phyloP scores from a whole-genome alignment of 192 early-diverging fungal species.

The Linnemannia schmuckeri region DNA sequence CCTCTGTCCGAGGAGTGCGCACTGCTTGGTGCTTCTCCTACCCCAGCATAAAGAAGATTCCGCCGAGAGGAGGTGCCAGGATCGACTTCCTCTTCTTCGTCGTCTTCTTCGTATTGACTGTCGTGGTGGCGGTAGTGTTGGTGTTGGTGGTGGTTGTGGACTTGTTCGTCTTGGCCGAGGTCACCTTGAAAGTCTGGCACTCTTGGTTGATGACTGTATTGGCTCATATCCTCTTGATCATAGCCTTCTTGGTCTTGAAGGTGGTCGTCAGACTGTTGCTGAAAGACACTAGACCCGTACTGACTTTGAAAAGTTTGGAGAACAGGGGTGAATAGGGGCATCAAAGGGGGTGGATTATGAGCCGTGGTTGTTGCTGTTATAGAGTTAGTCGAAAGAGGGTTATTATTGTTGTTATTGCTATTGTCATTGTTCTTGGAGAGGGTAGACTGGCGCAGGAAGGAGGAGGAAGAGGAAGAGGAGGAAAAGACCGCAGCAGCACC shows the following conservation, averaged over 20 bases:
- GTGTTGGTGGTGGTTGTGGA: not conserved
- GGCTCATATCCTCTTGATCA: slow-evolving; percentile 1
- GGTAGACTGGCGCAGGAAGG: slow-evolving; percentile 25
- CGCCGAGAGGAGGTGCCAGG: slow-evolving; percentile 12
- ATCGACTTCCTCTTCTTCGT: slow-evolving; percentile 6
- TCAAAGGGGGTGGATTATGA: slow-evolving; percentile 34
- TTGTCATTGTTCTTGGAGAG: not conserved
- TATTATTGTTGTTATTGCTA: not conserved
- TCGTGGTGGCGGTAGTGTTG: slow-evolving; percentile 3
- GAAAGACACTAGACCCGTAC: slow-evolving; percentile 35
- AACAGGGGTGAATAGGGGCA: slow-evolving; percentile 54
- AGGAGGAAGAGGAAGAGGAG: not conserved
- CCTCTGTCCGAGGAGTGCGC: not conserved
- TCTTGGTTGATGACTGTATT: not conserved
- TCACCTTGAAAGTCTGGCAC: slow-evolving; percentile 20
- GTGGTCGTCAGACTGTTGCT: slow-evolving; percentile 1
- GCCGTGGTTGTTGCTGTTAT: not conserved
- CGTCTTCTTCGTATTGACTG: slow-evolving; percentile 14
- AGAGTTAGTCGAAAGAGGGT: slow-evolving; percentile 10
- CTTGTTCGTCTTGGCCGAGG: slow-evolving; percentile 4
- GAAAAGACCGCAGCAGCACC: not conserved
- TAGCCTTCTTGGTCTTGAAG: not conserved
- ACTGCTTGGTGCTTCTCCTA: not conserved
- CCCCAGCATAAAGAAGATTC: slow-evolving; percentile 17
- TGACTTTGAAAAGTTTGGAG: slow-evolving; percentile 48